Evolutionary conservation across 2,329 filamentous ascomycete species (phyloP), one percentile per base, ranked within the genome.

Genomic region (Zymoseptoria pseudotritici): DNA sequence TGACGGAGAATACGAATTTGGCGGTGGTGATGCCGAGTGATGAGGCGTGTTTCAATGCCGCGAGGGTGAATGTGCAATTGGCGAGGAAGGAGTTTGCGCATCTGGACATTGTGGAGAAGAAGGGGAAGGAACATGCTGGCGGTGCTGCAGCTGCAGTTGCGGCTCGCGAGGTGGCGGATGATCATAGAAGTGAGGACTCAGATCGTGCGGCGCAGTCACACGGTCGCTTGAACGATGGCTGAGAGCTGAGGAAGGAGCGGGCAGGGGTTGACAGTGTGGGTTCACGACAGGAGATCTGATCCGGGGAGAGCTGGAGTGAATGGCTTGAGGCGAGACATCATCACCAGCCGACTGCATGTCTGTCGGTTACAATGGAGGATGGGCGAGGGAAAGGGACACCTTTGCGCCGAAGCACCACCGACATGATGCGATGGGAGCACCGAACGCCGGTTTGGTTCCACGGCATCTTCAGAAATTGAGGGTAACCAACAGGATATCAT

Each of bases 1-100:
- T 99, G 67, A 99, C 94, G 2, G 95, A 94, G 57, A 99, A 99
- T 75, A 99, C 94, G 2, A 97, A 97, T 71, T 87, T 99, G 61
- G 90, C 96, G 70, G 90, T 95, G 8, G 87, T 95, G 42, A 84
- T 97, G 65, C 92, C 94, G 0, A 91, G 93, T 0, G 92, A 92
- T 22, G 93, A 97, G 75, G 90, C 90, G 20, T 84, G 90, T 5
- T 96, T 96, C 79, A 97, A 97, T 69, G 86, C 89, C 57, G 92
- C 92, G 11, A 86, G 94, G 74, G 81, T 96, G 65, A 97, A 97
- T 72, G 94, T 93, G 65, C 87, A 90, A 75, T 87, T 96, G 60
- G 92, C 91, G 0, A 83, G 91, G 53, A 86, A 89, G 67, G 88
- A 90, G 65, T 97, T 97, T 72, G 80, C 80, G n/a, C 83, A 84